Base-by-base conservation (phyloP, 805 yeast species). In the Candida germanica region DNA sequence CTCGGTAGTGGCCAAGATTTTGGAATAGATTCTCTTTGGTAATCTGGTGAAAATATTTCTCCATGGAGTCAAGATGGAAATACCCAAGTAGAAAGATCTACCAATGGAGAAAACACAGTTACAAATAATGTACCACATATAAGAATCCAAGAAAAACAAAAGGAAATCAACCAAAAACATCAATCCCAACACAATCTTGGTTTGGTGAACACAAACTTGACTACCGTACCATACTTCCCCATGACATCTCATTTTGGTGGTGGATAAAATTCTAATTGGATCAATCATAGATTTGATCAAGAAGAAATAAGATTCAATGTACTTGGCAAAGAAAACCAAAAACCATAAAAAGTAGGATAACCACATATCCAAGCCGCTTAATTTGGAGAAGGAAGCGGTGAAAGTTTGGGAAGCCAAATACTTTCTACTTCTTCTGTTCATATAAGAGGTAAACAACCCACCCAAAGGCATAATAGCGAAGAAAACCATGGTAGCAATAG, bases 51-150 rank as follows among this genome's bases (percentile, higher is more conserved):
- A 93, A 52, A 93, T 89, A 64, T 94, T 93, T 79, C 98, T 87
- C 99, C 99, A 93, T 45, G 99, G 99, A 27, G 99, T 93, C 74
- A 89, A 80, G 49, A 93, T 91, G 30, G 99, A 93, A 54, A 93
- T 89, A 83, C 99, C 99, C 65, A 94, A 77, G 75, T 91, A 93
- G 77, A 93, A 93, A 11, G 98, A 93, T 61, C 96, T 87, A 53
- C 96, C 97, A 56, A 93, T 87, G 44, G 98, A 91, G 79, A 87
- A 89, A 50, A 87, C 77, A 66, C 95, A 84, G 78, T 91, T 93
- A 63, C 85, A 82, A 53, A 93, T 73, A 73, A 93, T 89, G 75
- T 93, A 93, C 99, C 99, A 93, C 83, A 93, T 77, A 65, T 87
- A 93, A 43, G 98, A 87, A 84, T 93, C 99, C 75, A 93, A 77